Base-by-base conservation (phyloP, 805 yeast species). In the Lipomyces japonicus region DNA sequence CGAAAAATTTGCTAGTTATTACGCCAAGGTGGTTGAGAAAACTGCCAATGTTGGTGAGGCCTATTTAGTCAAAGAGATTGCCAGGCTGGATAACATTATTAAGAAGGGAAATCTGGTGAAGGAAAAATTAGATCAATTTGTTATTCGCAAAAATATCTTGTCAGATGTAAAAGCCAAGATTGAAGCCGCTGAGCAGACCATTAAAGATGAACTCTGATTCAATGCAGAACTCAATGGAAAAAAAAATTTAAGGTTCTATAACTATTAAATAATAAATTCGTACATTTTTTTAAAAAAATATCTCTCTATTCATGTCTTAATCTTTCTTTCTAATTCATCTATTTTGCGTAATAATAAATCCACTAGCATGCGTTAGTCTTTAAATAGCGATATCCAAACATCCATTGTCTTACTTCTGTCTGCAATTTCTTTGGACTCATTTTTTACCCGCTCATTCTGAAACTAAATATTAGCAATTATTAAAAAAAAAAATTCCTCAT, bases 141-240 rank as follows among this genome's bases (percentile, higher is more conserved):
- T 68, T 53, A 72, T 71, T 61, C 73, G 83, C 61, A 57, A 73
- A 45, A 83, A 83, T 59, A 70, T 81, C 34, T 65, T 81, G 54
- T 62, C 61, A 43, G 61, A 50, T 32, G 65, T 32, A 68, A 71
- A 57, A 53, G 58, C 18, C 38, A 31, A 35, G 42, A 37, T 40
- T 22, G 36, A n/a, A 10, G 37, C 5, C 19, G 23, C 10, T 7
- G 22, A 42, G 18, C 31, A 16, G 3, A 50, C 39, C 19, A 22
- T 34, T 19, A 43, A 49, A 28, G 56, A 54, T 37, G 55, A 56
- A 48, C 23, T 56, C 23, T 48, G 26, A 43, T 34, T 7, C 21
- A 7, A 6, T 6, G 37, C n/a, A 6, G 7, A 6, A 14, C 10
- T 7, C 26, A 18, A 23, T 16, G 32, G 23, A 23, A 7, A 12